Percentiles rank a stretch among this genome's conserved stretches.
phyloP scores from a whole-genome alignment of 768 basidiomycete genomes.

The Trichaptum fuscoviolaceum region DNA sequence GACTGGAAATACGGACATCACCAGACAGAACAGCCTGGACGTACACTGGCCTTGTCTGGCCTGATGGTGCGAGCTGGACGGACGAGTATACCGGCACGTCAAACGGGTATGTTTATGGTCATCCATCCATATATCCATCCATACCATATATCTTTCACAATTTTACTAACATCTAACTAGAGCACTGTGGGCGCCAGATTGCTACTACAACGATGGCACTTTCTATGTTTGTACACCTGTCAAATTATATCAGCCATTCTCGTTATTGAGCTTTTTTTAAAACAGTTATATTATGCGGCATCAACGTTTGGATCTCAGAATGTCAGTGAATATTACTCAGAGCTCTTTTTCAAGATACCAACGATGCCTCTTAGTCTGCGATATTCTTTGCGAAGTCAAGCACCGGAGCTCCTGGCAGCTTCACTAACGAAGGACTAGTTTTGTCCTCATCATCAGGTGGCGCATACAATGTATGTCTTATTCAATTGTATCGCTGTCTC shows the following conservation, averaged over 20 bases:
- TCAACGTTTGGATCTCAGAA: constrained; percentile 51
- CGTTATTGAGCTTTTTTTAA: neutral
- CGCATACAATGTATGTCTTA: constrained; percentile 33
- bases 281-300: constrained; percentile 48
- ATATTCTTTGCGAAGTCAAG: constrained; percentile 50
- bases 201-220: constrained; percentile 20
- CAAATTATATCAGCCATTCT: constrained; percentile 7
- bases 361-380: constrained; percentile 30
- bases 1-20: constrained; percentile 46
- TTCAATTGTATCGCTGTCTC: neutral
- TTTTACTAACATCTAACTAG: constrained; percentile 13
- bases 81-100: constrained; percentile 42
- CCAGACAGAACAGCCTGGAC: constrained; percentile 46
- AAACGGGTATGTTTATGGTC: constrained; percentile 27
- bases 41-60: constrained; percentile 40
- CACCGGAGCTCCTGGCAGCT: constrained; percentile 32
- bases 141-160: too few relatives aligned
- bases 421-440: constrained; percentile 42
- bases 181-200: constrained; percentile 32
- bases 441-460: constrained; percentile 36
- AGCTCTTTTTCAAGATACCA: neutral
- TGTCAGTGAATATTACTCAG: constrained; percentile 17
- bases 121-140: neutral
- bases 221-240: constrained; percentile 17
- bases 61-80: constrained; percentile 46